These are phyloP conservation scores for Noccaea caerulescens DNA, from an alignment of 345 rosid genomes.

Conservation along the genomic window DNA sequence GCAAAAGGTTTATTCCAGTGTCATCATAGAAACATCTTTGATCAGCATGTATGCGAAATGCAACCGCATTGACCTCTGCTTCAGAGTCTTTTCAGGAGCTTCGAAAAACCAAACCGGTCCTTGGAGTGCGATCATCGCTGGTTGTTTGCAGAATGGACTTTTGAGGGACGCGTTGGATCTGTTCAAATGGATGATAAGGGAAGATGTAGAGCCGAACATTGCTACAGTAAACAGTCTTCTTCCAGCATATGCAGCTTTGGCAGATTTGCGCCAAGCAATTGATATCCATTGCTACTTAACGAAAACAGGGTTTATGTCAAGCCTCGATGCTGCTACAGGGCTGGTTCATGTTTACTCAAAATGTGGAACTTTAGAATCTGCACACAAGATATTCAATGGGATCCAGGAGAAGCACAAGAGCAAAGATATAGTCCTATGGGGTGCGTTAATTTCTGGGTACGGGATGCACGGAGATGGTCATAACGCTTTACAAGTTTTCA, in stretches of 20 bases:
- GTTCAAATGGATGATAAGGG: constrained; percentile 56
- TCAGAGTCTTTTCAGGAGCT: constrained; percentile 55
- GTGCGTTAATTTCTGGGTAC: constrained; percentile 61
- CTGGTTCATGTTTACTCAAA: constrained; percentile 64
- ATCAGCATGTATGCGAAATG: constrained; percentile 90
- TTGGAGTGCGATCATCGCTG: constrained; percentile 79
- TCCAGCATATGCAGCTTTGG: constrained; percentile 62
- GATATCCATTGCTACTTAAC: constrained; percentile 57
- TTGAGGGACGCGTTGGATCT: constrained; percentile 51
- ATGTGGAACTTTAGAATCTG: constrained; percentile 62
- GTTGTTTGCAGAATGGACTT: constrained; percentile 55
- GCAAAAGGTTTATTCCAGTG: constrained; percentile 52
- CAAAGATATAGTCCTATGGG: constrained; percentile 64
- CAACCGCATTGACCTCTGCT: constrained; percentile 55
- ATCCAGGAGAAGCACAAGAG: constrained; percentile 44
- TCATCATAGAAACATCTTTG: constrained; percentile 71
- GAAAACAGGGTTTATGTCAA: constrained; percentile 59
- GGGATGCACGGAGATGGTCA: constrained; percentile 68
- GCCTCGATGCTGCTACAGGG: constrained; percentile 55
- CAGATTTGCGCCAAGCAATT: constrained; percentile 57
- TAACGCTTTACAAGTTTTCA: constrained; percentile 58
- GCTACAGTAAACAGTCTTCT: constrained; percentile 70
- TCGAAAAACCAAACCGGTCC: constrained; percentile 58
- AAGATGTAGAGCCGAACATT: constrained; percentile 53
- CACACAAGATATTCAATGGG: constrained; percentile 54